Base-by-base conservation (phyloP, 2,329 filamentous ascomycete genomes). In the Tolypocladium amazonense region DNA sequence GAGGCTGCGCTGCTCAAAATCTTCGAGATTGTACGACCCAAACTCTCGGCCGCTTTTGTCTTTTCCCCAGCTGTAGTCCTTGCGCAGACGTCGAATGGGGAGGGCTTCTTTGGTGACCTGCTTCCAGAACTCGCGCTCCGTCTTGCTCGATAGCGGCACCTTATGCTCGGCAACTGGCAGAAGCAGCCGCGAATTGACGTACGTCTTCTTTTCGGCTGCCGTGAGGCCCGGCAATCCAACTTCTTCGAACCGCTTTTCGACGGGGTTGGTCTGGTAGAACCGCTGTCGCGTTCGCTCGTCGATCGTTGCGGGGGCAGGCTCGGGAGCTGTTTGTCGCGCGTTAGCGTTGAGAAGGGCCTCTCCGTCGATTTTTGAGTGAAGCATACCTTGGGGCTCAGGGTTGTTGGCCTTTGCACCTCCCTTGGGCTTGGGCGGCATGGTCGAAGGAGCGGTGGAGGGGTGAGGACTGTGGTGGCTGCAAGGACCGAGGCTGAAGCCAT, bases 91-190 rank as follows among this genome's bases (percentile, higher is more conserved):
- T 43, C 81, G 79, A 56, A 80, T 71, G 6, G 81, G 79, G 18
- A 83, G 72, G 59, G 71, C 76, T 56, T 79, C 75, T 64, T 84
- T 82, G 68, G 76, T 77, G 62, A 83, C 74, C 55, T 75, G 73
- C 70, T 81, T 82, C 82, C 82, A 86, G 67, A 81, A 78, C 65
- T 85, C 82, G 66, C 79, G 78, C 67, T 83, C 78, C 33, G 78
- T 71, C 69, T 83, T 83, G 69, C 75, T 71, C 62, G 71, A 73
- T 39, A 74, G 68, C 52, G 67, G 62, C 4, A 77, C 64, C 14
- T 65, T 66, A 56, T 68, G 71, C 61, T 73, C 68, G 53, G 72
- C 72, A 43, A 76, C 73, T 54, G 74, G 74, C 52, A 72, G 72
- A 47, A 82, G 73, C 60, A 81, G 76, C 63, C 77, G 73, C 23